A percentile compares a stretch with the other conserved stretches of the same genome.
Conservation (phyloP, 305 asterid species). For the Ajuga reptans region DNA sequence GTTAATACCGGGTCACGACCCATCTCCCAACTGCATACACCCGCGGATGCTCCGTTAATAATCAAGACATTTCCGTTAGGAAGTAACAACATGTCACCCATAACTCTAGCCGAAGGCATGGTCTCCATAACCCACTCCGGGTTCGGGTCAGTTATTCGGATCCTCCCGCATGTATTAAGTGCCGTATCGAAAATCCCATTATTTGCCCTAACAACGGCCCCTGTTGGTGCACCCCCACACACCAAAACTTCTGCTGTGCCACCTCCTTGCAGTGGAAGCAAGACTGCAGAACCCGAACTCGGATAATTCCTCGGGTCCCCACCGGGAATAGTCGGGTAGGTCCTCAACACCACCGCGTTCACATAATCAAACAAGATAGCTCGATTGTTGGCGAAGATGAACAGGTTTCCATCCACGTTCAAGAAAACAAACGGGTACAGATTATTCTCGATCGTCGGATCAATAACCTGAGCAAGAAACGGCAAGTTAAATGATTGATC, state of each 20-base stretch:
- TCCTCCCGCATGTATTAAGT: conserved; percentile 39
- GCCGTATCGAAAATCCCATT: conserved; percentile 28
- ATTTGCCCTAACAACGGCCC: conserved; percentile 24
- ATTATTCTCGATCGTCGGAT: conserved; percentile 33
- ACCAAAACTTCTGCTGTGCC: conserved; percentile 32
- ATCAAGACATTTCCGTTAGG: conserved; percentile 45
- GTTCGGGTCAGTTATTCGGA: conserved; percentile 30
- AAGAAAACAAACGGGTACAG: conserved; percentile 48
- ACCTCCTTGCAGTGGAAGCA: conserved; percentile 31
- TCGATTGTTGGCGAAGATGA: conserved; percentile 45
- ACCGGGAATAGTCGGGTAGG: conserved; percentile 42
- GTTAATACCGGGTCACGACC: conserved; percentile 33
- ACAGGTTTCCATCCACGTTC: conserved; percentile 44
- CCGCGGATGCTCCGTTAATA: conserved; percentile 38
- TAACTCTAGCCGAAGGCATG: conserved; percentile 43
- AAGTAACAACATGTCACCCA: conserved; percentile 56
- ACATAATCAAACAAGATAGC: conserved; percentile 40
- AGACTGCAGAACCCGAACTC: conserved; percentile 47
- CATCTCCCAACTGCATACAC: conserved; percentile 42
- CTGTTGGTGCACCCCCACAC: conserved; percentile 55
- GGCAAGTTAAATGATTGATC: conserved; percentile 23
- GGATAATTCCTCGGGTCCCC: conserved; percentile 54
- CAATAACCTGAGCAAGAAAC: conserved; percentile 33
- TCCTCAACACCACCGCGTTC: conserved; percentile 27
- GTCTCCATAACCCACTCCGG: conserved; percentile 48